These are phyloP conservation scores for Scopulariopsis brevicaulis DNA, from an alignment of 2,329 filamentous ascomycete species.

Conservation along the genomic window DNA sequence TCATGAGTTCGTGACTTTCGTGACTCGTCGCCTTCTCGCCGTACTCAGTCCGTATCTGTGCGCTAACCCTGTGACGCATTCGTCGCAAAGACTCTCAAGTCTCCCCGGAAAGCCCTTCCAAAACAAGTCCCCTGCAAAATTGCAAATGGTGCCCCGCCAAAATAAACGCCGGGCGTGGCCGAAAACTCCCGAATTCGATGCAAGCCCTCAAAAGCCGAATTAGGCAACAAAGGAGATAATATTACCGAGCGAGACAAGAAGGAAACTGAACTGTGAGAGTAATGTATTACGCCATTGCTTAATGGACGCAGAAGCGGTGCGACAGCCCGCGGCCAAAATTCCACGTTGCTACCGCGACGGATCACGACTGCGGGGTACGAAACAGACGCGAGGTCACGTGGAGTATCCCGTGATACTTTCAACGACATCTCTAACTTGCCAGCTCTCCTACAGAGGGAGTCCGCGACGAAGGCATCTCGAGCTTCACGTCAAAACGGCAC, in stretches of 20 bases:
- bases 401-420: neutral
- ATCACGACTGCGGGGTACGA: neutral
- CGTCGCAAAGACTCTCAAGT: no score
- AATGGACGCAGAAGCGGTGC: neutral
- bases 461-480: no score
- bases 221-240: no score
- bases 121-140: neutral
- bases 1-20: no score
- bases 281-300: neutral
- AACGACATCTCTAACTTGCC: neutral
- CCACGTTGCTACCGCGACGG: neutral
- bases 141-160: neutral
- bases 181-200: no score
- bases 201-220: no score
- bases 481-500: neutral
- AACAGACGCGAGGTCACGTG: neutral
- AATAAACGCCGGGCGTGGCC: neutral
- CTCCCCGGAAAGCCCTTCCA: no score
- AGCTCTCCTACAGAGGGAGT: no score
- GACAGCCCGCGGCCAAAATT: neutral
- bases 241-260: neutral
- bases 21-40: no score
- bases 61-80: no score
- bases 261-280: neutral
- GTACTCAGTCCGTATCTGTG: no score